Percentiles rank a stretch among this genome's conserved stretches.
phyloP scores from a whole-genome alignment of 441 rosid species.

The Mallotus japonicus region DNA sequence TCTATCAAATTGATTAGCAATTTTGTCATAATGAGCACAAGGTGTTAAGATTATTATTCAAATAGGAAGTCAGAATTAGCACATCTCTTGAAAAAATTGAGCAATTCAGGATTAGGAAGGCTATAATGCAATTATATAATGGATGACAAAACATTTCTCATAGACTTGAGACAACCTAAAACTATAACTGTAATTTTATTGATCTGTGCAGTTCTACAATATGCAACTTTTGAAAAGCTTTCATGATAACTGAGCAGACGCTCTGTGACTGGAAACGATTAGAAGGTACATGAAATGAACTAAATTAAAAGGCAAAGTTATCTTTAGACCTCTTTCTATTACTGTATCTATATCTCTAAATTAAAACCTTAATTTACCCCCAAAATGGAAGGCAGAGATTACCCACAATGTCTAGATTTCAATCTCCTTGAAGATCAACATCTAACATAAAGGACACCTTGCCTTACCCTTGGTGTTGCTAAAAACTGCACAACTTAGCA shows the following conservation, averaged over 20 bases:
- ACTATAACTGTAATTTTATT: constrained; percentile 28
- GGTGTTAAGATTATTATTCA: not conserved
- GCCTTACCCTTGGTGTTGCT: constrained; percentile 13
- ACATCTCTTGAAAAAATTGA: not conserved
- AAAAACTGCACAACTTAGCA: constrained; percentile 41
- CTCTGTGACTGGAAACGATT: constrained; percentile 11
- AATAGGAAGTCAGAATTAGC: not conserved
- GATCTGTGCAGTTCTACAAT: constrained; percentile 36
- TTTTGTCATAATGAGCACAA: not conserved
- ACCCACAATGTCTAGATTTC: constrained; percentile 32
- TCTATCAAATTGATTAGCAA: not conserved
- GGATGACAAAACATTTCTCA: not conserved
- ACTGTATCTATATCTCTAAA: constrained; percentile 26
- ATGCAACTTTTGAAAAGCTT: constrained; percentile 27
- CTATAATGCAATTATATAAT: not conserved
- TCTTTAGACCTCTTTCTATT: constrained; percentile 20
- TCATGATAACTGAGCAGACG: constrained; percentile 19
- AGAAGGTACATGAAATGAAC: constrained; percentile 18
- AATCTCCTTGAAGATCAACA: constrained; percentile 24
- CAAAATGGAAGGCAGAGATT: constrained; percentile 33
- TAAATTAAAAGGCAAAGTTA: constrained; percentile 15
- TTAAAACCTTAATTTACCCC: constrained; percentile 28
- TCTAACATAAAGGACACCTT: constrained; percentile 19
- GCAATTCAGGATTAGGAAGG: not conserved
- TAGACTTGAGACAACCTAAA: not conserved